Conservation (phyloP, 768 basidiomycete genomes). For the Boletus sensibilis region DNA sequence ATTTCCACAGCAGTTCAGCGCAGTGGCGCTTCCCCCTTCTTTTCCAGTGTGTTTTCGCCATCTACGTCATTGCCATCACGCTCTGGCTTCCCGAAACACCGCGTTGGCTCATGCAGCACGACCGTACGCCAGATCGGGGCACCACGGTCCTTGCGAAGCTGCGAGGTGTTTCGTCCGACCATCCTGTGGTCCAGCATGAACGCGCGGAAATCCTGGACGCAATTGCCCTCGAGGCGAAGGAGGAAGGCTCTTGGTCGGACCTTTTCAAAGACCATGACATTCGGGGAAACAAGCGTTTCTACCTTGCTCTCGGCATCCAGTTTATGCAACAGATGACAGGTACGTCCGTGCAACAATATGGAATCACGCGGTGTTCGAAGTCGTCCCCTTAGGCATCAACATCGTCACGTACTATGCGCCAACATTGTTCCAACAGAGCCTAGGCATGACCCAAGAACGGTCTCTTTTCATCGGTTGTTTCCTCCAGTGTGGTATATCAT, state of each 20-base stretch:
- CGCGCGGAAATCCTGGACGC: neutral
- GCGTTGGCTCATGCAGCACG: neutral
- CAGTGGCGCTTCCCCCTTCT: slow-evolving; percentile 10
- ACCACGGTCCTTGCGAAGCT: neutral
- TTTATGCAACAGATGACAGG: neutral
- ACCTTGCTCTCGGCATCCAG: neutral
- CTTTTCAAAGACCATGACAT: neutral
- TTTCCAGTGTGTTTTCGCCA: neutral
- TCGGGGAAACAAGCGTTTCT: neutral
- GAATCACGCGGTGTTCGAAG: no score
- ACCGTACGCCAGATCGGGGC: neutral
- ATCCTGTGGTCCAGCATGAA: neutral
- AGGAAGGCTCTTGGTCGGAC: neutral
- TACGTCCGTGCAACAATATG: neutral
- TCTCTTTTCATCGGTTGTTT: neutral
- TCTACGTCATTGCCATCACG: neutral
- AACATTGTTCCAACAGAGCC: neutral
- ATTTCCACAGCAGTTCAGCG: slow-evolving; percentile 9
- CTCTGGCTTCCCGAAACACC: neutral
- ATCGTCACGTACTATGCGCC: neutral
- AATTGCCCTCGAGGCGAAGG: neutral
- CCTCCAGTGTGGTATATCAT: neutral
- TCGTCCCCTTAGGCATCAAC: neutral
- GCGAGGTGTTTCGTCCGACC: neutral
- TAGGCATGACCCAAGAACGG: neutral